phyloP scores from a whole-genome alignment of 1,284 basidiomycete genomes.

The Papiliotrema fonsecae region DNA sequence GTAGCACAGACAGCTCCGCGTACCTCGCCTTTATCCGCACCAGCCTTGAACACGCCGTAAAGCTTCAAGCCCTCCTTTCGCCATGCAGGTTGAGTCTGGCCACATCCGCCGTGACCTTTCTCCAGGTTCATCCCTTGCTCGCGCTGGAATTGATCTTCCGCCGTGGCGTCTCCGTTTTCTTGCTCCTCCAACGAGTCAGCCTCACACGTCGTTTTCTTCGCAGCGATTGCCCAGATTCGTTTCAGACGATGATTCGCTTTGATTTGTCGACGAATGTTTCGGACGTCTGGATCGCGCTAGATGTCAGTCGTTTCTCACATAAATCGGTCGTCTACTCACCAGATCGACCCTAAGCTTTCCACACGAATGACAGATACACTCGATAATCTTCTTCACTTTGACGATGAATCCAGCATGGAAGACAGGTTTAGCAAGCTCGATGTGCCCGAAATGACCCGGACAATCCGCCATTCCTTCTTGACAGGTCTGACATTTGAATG shows the following conservation, averaged over 20 bases:
- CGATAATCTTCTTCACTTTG: constrained; percentile 99
- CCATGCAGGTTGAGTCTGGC: constrained; percentile 83
- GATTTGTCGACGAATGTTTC: constrained; percentile 74
- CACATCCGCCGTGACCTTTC: constrained; percentile 87
- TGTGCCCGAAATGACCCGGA: constrained; percentile 98
- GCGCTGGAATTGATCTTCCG: constrained; percentile 56
- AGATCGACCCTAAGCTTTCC: constrained; percentile 95
- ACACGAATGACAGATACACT: constrained; percentile 97
- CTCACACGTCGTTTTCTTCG: constrained; percentile 73
- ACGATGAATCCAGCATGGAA: constrained; percentile 97
- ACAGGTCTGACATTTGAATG: constrained; percentile 99
- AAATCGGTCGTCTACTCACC: constrained; percentile 62
- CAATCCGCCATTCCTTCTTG: constrained; percentile 98
- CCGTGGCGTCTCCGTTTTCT: constrained; percentile 68
- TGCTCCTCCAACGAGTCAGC: constrained; percentile 59
- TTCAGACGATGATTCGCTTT: constrained; percentile 86
- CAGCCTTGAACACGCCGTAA: constrained; percentile 91
- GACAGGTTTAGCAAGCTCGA: constrained; percentile 92
- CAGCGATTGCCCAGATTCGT: constrained; percentile 65
- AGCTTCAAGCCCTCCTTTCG: constrained; percentile 94
- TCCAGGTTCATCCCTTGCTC: constrained; percentile 20
- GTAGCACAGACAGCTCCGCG: too few relatives aligned
- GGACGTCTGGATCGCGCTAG: constrained; percentile 79
- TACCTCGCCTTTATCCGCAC: constrained; percentile 78
- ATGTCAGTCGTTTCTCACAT: background rate